phyloP scores from a whole-genome alignment of 2,329 filamentous ascomycete species.

The Ceratocystis lukuohia region DNA sequence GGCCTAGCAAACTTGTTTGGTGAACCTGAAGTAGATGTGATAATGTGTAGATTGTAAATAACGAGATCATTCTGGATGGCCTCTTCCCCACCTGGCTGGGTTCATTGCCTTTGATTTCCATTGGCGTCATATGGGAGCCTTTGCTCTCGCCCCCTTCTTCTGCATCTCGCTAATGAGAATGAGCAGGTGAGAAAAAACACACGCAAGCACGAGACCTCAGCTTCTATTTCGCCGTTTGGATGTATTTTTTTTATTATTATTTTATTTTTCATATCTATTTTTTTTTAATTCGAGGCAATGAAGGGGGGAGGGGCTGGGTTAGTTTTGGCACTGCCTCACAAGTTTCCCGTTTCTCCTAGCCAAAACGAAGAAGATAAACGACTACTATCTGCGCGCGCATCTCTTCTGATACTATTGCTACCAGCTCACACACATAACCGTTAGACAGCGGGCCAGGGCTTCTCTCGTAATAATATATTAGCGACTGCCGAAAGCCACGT shows the following conservation, averaged over 20 bases:
- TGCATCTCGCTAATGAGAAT: not conserved
- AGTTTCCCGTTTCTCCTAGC: not conserved
- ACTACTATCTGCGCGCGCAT: not conserved
- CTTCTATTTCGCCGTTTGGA: not conserved
- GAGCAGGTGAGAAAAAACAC: not conserved
- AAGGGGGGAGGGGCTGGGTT: not conserved
- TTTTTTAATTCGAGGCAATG: not conserved
- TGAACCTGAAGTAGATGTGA: no score
- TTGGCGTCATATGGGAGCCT: no score
- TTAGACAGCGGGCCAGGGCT: not conserved
- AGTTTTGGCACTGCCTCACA: not conserved
- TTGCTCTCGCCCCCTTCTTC: no score
- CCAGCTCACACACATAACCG: not conserved
- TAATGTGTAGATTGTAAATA: no score
- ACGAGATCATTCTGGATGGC: no score
- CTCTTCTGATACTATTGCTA: not conserved
- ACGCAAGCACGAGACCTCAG: no score
- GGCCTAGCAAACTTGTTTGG: not conserved
- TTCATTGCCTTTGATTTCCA: no score
- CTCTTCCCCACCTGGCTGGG: no score
- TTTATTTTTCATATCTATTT: not conserved
- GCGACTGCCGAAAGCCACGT: slow-evolving; percentile 4
- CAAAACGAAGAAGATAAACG: not conserved
- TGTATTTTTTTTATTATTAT: not conserved
- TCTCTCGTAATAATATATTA: not conserved